Base-by-base conservation (phyloP, 192 early-diverging fungal genomes). In the Paraglomus brasilianum region DNA sequence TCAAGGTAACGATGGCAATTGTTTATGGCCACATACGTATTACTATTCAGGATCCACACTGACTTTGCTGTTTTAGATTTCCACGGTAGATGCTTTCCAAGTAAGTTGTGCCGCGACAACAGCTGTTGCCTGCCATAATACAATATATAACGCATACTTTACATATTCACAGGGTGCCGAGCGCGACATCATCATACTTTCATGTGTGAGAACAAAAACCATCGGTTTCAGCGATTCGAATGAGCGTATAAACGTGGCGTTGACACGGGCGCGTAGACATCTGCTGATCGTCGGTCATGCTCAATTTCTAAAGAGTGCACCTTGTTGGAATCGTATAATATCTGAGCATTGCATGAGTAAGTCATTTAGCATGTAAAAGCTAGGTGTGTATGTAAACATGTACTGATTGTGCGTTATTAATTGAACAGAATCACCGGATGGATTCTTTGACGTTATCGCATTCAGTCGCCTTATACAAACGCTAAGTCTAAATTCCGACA, bases 81-180 rank as follows among this genome's bases (percentile, higher is more conserved):
- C 86, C 8, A 91, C 90, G 3, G 86, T 89, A 0, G 90, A 92
- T 67, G 86, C 90, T 14, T 92, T 91, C 62, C 82, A 82, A 55
- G 80, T 74, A 73, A 10, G 62, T 39, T 36, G 17, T 36, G 22
- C 10, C 11, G n/a, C 13, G 9, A 44, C 15, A 9, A 56, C 50
- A 8, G 19, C 22, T 44, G 15, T 52, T 2, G 17, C 38, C 2
- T 52, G 9, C 10, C 1, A 30, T 14, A 22, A 21, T 5, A 45
- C 43, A 41, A 39, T 3, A 40, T 6, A 21, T 43, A 50, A 1
- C 42, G 39, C 24, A 15, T 13, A 42, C 46, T 36, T 46, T 36
- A 36, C 10, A 62, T 41, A 1, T 22, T 10, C 11, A 13, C 81
- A 92, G 75, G 91, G 91, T 30, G 88, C 89, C 10, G 91, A 93